Base-by-base conservation (phyloP, 306 rosid species). In the Vachellia pachyceras region DNA sequence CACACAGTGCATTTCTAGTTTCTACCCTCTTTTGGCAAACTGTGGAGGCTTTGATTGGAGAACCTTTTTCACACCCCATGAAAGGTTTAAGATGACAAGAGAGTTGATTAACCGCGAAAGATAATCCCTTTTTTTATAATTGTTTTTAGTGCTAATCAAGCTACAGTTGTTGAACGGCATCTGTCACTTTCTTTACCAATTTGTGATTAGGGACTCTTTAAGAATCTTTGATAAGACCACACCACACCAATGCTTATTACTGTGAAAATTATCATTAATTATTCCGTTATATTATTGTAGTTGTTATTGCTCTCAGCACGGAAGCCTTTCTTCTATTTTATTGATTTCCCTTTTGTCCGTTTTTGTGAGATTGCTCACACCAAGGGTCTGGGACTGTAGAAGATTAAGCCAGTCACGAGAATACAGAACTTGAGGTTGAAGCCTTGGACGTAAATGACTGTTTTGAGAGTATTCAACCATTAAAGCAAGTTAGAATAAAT, bases 171-270 rank as follows among this genome's bases (percentile, higher is more conserved):
- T 77, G 49, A 63, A 47, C 55, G 79, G 64, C 73, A 68, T 54
- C 81, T 35, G 69, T 78, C 77, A 66, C 75, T 86, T 80, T 80
- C 80, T 10, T 68, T 54, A 20, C 69, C 76, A 15, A 76, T 64
- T 69, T 70, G 54, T 82, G 89, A 86, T 70, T 69, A 63, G 46
- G 79, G 89, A 86, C 35, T 72, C 70, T 72, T 72, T 72, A 47
- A 39, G 82, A 82, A 50, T 76, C 84, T 80, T 80, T 72, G 73
- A 86, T 20, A 29, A 82, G 86, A 77, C 82, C 76, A 77, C 80
- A 78, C 81, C 42, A 29, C 33, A 74, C 45, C 22, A 54, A 54
- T 54, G 10, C 5, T 49, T 63, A 2, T 3, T 61, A 29, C 10
- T 25, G 35, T 11, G 13, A 66, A 12, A 46, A 37, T 14, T 15